Percentiles rank a stretch among this genome's conserved stretches.
These are phyloP conservation scores for Trametes meyenii DNA, from an alignment of 768 basidiomycete genomes.

Conservation along the genomic window DNA sequence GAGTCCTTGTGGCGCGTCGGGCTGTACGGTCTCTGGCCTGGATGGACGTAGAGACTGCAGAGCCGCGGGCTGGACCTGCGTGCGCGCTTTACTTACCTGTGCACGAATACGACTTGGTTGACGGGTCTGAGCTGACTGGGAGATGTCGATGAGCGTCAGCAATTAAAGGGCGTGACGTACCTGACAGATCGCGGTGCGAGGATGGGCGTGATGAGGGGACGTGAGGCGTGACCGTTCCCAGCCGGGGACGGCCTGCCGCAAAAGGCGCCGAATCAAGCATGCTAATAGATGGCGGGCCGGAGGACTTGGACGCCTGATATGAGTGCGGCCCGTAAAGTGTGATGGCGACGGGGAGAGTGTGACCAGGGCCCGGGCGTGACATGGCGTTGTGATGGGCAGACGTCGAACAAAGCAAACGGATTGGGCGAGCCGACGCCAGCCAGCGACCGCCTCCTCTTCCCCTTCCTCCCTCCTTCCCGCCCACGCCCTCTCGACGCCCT, in stretches of 20 bases:
- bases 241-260: not conserved
- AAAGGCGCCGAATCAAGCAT: too few relatives aligned
- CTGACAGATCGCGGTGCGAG: constrained; percentile 11
- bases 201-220: too few relatives aligned
- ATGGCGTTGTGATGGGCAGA: constrained; percentile 2
- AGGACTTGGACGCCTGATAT: not conserved
- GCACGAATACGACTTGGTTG: not conserved
- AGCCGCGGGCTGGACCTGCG: not conserved
- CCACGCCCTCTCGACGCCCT: constrained; percentile 17
- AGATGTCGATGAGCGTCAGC: constrained; percentile 9
- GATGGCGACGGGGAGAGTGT: not conserved
- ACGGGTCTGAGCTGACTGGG: constrained; percentile 2
- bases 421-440: constrained; percentile 24
- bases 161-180: constrained; percentile 8
- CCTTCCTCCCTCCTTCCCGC: constrained; percentile 7
- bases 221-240: not conserved
- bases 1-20: not conserved
- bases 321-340: not conserved
- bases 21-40: not conserved
- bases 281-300: not conserved
- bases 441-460: constrained; percentile 11
- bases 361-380: constrained; percentile 2
- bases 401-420: constrained; percentile 18
- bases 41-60: not conserved
- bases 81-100: not conserved